These are phyloP conservation scores for Plenodomus tracheiphilus DNA, from an alignment of 2,329 filamentous ascomycete genomes.

Conservation along the genomic window DNA sequence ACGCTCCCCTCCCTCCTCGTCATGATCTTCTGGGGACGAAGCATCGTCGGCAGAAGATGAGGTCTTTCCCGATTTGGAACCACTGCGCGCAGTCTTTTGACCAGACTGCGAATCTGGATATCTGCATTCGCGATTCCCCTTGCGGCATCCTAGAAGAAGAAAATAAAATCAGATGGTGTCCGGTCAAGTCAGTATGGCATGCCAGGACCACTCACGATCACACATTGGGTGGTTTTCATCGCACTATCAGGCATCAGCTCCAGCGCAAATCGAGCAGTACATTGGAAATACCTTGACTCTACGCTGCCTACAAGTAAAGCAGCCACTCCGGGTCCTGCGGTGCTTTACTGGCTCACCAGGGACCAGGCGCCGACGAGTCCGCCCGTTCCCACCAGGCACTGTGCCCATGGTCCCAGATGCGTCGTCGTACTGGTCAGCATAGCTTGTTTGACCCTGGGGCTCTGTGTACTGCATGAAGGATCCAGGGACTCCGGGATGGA, in stretches of 20 bases:
- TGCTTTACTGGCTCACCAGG: slow-evolving; percentile 79
- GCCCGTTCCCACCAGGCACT: slow-evolving; percentile 31
- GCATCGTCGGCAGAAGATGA: slow-evolving; percentile 51
- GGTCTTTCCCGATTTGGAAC: slow-evolving; percentile 50
- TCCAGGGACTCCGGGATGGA: slow-evolving; percentile 35
- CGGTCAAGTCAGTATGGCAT: slow-evolving; percentile 4
- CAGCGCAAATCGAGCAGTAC: not conserved
- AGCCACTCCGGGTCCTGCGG: slow-evolving; percentile 88
- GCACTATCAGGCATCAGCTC: slow-evolving; percentile 61
- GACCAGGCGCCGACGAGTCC: slow-evolving; percentile 34
- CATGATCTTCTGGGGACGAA: slow-evolving; percentile 57
- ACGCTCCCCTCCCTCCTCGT: slow-evolving; percentile 46
- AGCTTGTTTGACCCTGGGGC: slow-evolving; percentile 35
- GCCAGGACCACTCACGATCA: slow-evolving; percentile 60
- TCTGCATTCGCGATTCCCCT: slow-evolving; percentile 85
- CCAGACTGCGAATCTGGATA: slow-evolving; percentile 75
- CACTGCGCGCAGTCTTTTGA: slow-evolving; percentile 51
- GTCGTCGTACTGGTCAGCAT: slow-evolving; percentile 44
- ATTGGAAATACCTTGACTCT: slow-evolving; percentile 68
- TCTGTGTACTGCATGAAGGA: slow-evolving; percentile 39
- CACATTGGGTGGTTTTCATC: slow-evolving; percentile 87
- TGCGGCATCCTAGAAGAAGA: slow-evolving; percentile 70
- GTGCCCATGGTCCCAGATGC: slow-evolving; percentile 28
- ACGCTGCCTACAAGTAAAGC: slow-evolving; percentile 86
- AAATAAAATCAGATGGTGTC: slow-evolving; percentile 21